Percentiles rank a stretch among this genome's conserved stretches.
Conservation (phyloP, 1,284 basidiomycete genomes). For the Phlebopus sp. region DNA sequence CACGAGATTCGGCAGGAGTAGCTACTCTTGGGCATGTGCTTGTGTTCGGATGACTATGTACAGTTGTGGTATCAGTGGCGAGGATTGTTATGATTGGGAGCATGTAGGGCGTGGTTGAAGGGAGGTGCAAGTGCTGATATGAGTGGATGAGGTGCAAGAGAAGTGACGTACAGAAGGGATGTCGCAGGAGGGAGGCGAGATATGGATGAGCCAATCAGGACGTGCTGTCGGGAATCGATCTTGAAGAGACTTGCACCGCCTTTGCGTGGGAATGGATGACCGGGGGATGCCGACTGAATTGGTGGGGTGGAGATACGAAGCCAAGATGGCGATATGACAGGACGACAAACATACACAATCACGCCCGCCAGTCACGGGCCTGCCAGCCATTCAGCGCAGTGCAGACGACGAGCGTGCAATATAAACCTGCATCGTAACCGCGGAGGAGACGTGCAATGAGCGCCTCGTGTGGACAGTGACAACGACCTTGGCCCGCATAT, state of each 20-base stretch:
- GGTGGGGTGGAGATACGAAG: conserved; percentile 6
- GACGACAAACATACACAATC: conserved; percentile 19
- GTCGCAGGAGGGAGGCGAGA: background rate
- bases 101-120: too few relatives aligned
- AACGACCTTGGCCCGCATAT: background rate
- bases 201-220: conserved; percentile 14
- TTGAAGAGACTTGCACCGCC: conserved; percentile 20
- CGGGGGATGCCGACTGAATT: conserved; percentile 30
- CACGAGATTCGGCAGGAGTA: too few relatives aligned
- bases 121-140: too few relatives aligned
- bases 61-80: too few relatives aligned
- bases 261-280: conserved; percentile 21
- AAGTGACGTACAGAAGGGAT: background rate
- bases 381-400: conserved; percentile 4
- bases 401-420: background rate
- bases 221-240: conserved; percentile 20
- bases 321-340: conserved; percentile 24
- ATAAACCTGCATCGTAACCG: background rate
- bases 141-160: background rate
- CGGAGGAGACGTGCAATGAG: too few relatives aligned
- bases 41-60: too few relatives aligned
- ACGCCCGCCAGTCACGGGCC: conserved; percentile 14
- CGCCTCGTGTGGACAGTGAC: too few relatives aligned
- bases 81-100: too few relatives aligned
- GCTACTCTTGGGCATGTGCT: too few relatives aligned